Evolutionary conservation across 257 asterid genomes (phyloP), one percentile per base, ranked within the genome.

Genomic region (Gentiana straminea): DNA sequence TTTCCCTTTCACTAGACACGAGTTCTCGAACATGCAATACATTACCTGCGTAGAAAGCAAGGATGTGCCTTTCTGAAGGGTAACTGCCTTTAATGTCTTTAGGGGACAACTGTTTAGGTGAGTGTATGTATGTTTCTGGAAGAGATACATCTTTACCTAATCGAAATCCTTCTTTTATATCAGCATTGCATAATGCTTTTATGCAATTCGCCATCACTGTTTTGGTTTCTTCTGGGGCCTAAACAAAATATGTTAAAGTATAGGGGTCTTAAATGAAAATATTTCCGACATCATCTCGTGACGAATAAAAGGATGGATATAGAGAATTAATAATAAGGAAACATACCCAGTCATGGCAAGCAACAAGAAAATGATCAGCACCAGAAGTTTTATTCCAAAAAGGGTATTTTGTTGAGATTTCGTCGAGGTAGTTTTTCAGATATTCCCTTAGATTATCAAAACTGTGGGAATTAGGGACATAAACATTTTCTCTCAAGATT

Each of bases 301-400:
- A 33, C 13, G 48, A 51, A 36, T n/a, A 24, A 13, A 52, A 12
- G 11, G 35, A 7, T 9, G 35, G 54, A 24, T 35, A 2, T 51
- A 62, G 7, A n/a, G 15, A 54, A 51, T 59, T 24, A 24, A 24
- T 12, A 5, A 15, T 32, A 59, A 37, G 33, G 39, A 32, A 36
- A 7, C 71, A 38, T 81, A 86, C 96, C 96, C 89, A 86, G 64
- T 81, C 96, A 60, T 87, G 96, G 75, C 96, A 87, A 59, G 86
- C 96, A 5, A 82, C 92, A 38, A 87, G 82, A 55, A 86, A 84
- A 74, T 87, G 94, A 62, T 81, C 94, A 38, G 83, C 76, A 52
- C 92, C 96, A 35, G 44, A 51, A 15, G 86, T 77, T 70, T 89
- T 66, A 37, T 80, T 70, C 96, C 94, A 81, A 65, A 78, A 86